A percentile compares a stretch with the other conserved stretches of the same genome.
These are phyloP conservation scores for Bipolaris oryzae DNA, from an alignment of 2,329 filamentous ascomycete species.

Conservation along the genomic window DNA sequence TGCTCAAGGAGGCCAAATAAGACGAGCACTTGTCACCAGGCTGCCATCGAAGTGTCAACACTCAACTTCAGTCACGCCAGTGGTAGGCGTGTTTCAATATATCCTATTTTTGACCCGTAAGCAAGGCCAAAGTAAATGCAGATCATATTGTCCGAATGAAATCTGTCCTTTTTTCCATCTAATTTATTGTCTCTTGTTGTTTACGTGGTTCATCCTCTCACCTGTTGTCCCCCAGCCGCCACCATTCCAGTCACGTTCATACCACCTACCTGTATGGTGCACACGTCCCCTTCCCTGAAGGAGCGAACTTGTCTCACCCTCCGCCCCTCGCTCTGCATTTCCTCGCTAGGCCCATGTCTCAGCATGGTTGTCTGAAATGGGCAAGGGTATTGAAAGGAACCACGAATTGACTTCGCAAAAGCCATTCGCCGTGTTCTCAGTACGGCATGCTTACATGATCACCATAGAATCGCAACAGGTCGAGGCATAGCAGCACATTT, in stretches of 20 bases:
- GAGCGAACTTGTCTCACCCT: not conserved
- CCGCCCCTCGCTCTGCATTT: not conserved
- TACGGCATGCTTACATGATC: not conserved
- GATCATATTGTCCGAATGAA: not conserved
- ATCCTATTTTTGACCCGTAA: not conserved
- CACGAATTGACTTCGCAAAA: not conserved
- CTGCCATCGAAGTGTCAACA: not conserved
- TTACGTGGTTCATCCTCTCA: not conserved
- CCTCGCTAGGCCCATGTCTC: not conserved
- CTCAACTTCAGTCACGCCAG: not conserved
- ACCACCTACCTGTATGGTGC: not conserved
- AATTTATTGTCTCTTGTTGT: not conserved
- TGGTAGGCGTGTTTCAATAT: not conserved
- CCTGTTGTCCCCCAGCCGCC: not conserved
- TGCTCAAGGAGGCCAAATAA: slow-evolving; percentile 50
- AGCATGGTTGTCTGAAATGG: not conserved
- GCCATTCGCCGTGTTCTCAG: not conserved
- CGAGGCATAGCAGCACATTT: not conserved
- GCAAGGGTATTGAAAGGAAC: not conserved
- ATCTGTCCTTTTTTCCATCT: not conserved
- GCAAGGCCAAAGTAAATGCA: not conserved
- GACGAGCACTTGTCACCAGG: not conserved
- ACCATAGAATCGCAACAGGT: not conserved
- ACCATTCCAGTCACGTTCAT: not conserved
- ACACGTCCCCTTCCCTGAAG: not conserved